Percentiles rank a stretch among this genome's conserved stretches.
These are phyloP conservation scores for Mycena polygramma DNA, from an alignment of 768 basidiomycete genomes.

Conservation along the genomic window DNA sequence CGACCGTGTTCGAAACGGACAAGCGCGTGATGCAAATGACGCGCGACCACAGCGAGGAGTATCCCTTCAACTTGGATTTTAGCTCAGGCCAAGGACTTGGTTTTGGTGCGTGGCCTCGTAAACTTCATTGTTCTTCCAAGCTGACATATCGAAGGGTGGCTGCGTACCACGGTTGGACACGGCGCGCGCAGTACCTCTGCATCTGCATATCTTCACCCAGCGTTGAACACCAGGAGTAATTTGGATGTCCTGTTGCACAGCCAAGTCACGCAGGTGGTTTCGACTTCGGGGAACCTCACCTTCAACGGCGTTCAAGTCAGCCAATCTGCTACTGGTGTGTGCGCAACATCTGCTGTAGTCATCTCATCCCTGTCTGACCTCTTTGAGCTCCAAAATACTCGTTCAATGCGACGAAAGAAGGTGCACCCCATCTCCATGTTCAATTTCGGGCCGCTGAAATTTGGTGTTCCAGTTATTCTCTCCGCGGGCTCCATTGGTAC, in stretches of 20 bases:
- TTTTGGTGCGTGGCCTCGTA: constrained; percentile 41
- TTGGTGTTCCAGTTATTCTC: constrained; percentile 35
- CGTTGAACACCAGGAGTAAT: not conserved
- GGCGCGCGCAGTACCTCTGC: not conserved
- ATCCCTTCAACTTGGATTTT: constrained; percentile 52
- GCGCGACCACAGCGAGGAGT: constrained; percentile 33
- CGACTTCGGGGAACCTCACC: not conserved
- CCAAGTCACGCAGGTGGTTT: not conserved
- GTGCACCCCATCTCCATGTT: not conserved
- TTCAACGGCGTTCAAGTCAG: not conserved
- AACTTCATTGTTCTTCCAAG: too few species aligned
- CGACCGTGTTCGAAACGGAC: not conserved
- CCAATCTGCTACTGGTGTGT: not conserved
- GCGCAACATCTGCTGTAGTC: not conserved
- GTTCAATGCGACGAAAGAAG: constrained; percentile 26
- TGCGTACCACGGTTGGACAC: constrained; percentile 36
- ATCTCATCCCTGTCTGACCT: not conserved
- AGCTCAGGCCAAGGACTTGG: constrained; percentile 52
- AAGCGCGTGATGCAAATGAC: not conserved
- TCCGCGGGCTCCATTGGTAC: constrained; percentile 48
- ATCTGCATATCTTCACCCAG: not conserved
- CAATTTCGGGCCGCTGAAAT: not conserved
- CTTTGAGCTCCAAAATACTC: not conserved
- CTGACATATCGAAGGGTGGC: constrained; percentile 34
- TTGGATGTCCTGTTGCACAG: not conserved